Evolutionary conservation across 345 rosid genomes (phyloP).

Genomic region (Citrus medica): DNA sequence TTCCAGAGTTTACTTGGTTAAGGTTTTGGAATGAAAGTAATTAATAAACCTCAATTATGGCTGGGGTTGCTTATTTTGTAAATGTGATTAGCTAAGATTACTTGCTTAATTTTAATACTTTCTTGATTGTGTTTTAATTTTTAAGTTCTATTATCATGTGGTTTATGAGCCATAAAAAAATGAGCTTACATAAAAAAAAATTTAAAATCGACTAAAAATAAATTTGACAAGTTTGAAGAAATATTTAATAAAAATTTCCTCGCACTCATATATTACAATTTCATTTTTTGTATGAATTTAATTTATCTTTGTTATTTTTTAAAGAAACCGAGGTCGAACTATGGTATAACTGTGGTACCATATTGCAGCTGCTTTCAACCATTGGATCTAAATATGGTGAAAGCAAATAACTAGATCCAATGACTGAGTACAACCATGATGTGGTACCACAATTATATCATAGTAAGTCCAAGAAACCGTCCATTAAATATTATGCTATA

Average conservation of each 20-base stretch:
- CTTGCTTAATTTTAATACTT: not conserved
- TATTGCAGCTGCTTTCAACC: accelerated
- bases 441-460: no score
- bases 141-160: not conserved
- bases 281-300: no score
- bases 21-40: slow-evolving; percentile 28
- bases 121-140: not conserved
- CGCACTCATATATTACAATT: no score
- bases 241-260: no score
- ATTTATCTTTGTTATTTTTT: no score
- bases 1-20: not conserved
- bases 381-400: accelerated
- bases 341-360: accelerated
- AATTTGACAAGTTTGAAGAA: no score
- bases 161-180: no score
- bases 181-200: no score
- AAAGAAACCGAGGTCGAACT: accelerated
- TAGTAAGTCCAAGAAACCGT: no score
- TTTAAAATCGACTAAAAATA: no score
- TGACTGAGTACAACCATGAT: accelerated
- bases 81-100: not conserved
- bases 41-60: slow-evolving; percentile 31
- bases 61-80: not conserved
- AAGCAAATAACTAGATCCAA: accelerated
- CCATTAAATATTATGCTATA: accelerated